Conservation (phyloP, 371 early-diverging fungal genomes). For the Apophysomyces variabilis region DNA sequence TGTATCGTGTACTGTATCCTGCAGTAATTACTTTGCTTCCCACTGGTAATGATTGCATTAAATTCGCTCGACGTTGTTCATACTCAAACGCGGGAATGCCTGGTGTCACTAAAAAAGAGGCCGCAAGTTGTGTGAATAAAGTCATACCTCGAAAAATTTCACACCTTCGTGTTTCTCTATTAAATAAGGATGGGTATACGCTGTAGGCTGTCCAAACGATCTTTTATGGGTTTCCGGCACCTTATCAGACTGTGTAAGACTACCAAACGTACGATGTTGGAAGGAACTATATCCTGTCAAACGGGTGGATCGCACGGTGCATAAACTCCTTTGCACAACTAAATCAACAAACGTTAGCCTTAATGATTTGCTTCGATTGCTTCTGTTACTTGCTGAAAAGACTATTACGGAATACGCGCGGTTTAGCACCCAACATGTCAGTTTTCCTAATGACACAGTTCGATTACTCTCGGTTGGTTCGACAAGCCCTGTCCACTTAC, state of each 20-base stretch:
- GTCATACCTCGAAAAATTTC: neutral
- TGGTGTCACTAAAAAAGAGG: slow-evolving; percentile 67
- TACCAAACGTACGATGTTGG: slow-evolving; percentile 3
- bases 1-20: slow-evolving; percentile 83
- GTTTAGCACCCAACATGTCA: neutral
- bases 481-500: no score
- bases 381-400: neutral
- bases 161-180: slow-evolving; percentile 74
- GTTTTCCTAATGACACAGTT: neutral
- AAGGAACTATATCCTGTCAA: neutral
- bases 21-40: slow-evolving; percentile 73
- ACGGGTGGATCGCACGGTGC: neutral
- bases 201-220: slow-evolving; percentile 80
- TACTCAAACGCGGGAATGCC: slow-evolving; percentile 78
- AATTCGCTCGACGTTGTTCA: slow-evolving; percentile 69
- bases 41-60: slow-evolving; percentile 68
- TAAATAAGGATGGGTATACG: slow-evolving; percentile 81
- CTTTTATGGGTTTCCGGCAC: slow-evolving; percentile 44
- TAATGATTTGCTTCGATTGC: neutral
- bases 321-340: neutral
- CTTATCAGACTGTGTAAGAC: slow-evolving; percentile 12
- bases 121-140: neutral
- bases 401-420: neutral
- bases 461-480: neutral
- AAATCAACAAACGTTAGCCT: neutral